These are phyloP conservation scores for Ophiostoma himal-ulmi DNA, from an alignment of 2,329 filamentous ascomycete genomes.

Conservation along the genomic window DNA sequence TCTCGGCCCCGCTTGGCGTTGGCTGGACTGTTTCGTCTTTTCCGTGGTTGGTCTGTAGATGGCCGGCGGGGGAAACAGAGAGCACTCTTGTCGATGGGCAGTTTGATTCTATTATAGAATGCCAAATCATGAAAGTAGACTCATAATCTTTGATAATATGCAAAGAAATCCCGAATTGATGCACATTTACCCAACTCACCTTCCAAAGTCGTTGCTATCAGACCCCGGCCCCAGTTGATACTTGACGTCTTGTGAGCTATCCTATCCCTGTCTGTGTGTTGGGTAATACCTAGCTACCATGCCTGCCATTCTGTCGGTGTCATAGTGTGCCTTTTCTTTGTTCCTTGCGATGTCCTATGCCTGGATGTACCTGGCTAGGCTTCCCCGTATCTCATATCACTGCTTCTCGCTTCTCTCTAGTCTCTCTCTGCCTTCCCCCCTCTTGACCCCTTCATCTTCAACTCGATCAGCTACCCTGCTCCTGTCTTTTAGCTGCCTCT, in stretches of 20 bases:
- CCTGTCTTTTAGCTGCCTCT: not conserved
- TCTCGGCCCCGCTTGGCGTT: not conserved
- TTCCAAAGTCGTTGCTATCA: not conserved
- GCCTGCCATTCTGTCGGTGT: not conserved
- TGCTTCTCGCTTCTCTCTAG: not conserved
- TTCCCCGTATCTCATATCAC: not conserved
- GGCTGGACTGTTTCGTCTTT: not conserved
- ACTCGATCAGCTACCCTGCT: too few relatives aligned
- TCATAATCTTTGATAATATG: too few relatives aligned
- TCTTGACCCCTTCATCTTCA: not conserved
- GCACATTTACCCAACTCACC: not conserved
- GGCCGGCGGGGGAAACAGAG: not conserved
- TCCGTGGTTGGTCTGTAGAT: not conserved
- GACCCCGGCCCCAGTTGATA: not conserved
- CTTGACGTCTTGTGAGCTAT: not conserved
- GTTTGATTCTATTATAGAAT: not conserved
- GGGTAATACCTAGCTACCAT: not conserved
- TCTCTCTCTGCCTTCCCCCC: not conserved
- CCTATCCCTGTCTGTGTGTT: conserved; percentile 6
- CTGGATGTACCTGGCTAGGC: conserved; percentile 1
- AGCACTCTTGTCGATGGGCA: not conserved
- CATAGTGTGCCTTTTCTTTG: not conserved
- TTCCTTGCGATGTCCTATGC: not conserved
- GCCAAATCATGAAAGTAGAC: too few relatives aligned
- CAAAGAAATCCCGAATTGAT: too few relatives aligned